phyloP scores from a whole-genome alignment of 2,329 filamentous ascomycete species.

The Akanthomyces lecanii region DNA sequence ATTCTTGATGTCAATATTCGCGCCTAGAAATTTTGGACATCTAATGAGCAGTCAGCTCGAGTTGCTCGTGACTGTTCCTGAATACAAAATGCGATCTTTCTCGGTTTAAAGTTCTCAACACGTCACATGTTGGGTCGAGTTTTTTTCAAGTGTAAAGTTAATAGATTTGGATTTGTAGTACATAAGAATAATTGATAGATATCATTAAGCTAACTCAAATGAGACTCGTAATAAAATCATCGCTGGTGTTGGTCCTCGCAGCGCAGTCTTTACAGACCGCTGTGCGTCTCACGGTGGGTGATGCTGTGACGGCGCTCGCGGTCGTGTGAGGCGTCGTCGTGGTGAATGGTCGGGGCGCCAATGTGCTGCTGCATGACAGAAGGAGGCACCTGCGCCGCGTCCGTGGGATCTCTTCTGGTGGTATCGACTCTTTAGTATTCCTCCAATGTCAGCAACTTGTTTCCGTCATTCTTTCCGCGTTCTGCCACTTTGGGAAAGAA shows the following conservation, averaged over 20 bases:
- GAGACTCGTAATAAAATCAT: constrained; percentile 14
- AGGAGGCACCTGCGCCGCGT: constrained; percentile 55
- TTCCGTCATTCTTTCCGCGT: background rate
- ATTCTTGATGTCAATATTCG: too few species aligned
- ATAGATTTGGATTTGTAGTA: constrained; percentile 1
- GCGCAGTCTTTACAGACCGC: constrained; percentile 37
- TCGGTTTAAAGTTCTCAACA: too few species aligned
- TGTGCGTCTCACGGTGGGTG: constrained; percentile 45
- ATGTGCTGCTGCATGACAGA: constrained; percentile 47
- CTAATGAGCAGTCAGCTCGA: too few species aligned
- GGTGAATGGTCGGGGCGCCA: constrained; percentile 42
- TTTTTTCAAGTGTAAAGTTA: background rate
- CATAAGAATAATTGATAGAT: background rate
- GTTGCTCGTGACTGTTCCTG: too few species aligned
- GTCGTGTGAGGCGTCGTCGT: constrained; percentile 40
- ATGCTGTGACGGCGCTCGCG: constrained; percentile 44
- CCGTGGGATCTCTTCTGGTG: constrained; percentile 41
- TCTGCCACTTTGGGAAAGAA: background rate
- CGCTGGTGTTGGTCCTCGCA: background rate
- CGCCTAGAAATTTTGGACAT: too few species aligned
- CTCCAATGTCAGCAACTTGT: constrained; percentile 6
- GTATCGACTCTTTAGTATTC: background rate
- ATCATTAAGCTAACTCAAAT: constrained; percentile 12
- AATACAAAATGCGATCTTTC: too few species aligned
- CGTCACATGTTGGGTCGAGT: too few species aligned